These are phyloP conservation scores for Lathyrus sativus DNA, from an alignment of 306 rosid genomes.

Conservation along the genomic window DNA sequence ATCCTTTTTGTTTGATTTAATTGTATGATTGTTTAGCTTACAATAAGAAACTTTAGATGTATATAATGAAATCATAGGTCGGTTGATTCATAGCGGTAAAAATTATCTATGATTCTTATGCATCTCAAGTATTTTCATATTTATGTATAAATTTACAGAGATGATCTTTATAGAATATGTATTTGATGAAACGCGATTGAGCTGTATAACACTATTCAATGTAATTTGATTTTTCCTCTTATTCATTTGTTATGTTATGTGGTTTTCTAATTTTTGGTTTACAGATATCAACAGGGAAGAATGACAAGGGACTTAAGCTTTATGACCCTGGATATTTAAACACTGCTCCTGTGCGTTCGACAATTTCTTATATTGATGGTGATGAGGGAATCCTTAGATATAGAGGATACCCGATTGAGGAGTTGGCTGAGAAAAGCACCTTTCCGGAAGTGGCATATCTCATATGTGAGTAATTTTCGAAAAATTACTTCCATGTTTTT, in stretches of 20 bases:
- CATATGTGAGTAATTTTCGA: slow-evolving; percentile 58
- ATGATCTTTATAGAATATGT: not conserved
- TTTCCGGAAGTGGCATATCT: slow-evolving; percentile 84
- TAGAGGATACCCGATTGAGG: slow-evolving; percentile 88
- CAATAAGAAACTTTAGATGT: not conserved
- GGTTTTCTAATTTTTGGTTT: slow-evolving; percentile 12
- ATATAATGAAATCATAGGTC: slow-evolving; percentile 20
- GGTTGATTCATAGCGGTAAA: not conserved
- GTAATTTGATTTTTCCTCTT: not conserved
- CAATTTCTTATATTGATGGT: slow-evolving; percentile 83
- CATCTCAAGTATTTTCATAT: not conserved
- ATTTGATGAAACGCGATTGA: not conserved
- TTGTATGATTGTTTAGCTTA: slow-evolving; percentile 25
- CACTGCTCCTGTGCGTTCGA: slow-evolving; percentile 85
- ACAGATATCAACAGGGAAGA: slow-evolving; percentile 67
- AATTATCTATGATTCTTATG: not conserved
- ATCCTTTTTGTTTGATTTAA: slow-evolving; percentile 1
- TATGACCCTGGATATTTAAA: slow-evolving; percentile 92
- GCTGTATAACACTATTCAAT: not conserved
- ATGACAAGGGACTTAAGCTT: slow-evolving; percentile 84
- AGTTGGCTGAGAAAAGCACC: slow-evolving; percentile 81
- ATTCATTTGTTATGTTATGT: not conserved
- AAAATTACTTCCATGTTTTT: slow-evolving; percentile 20
- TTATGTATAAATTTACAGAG: not conserved
- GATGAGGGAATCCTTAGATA: slow-evolving; percentile 90